These are phyloP conservation scores for Hyphopichia pseudoburtonii DNA, from an alignment of 1,139 yeast genomes.

Conservation along the genomic window DNA sequence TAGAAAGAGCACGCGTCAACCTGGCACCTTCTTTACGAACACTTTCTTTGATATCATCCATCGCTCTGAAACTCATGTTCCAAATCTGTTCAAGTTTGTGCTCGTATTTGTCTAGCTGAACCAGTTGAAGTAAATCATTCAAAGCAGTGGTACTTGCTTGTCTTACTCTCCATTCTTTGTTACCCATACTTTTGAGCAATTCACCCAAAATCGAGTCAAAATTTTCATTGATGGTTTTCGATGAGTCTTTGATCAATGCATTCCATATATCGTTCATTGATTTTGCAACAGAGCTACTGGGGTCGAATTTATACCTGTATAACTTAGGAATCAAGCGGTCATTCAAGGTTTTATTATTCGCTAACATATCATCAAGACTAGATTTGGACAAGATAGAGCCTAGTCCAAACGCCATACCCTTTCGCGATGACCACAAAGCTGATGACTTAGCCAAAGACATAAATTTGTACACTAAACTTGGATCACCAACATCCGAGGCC, in stretches of 20 bases:
- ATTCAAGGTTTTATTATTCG: constrained; percentile 54
- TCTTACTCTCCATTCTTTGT: constrained; percentile 89
- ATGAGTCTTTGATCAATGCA: constrained; percentile 62
- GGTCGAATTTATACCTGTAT: constrained; percentile 84
- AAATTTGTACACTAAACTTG: constrained; percentile 88
- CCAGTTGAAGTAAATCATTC: constrained; percentile 65
- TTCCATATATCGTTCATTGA: constrained; percentile 93
- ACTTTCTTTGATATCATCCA: constrained; percentile 95
- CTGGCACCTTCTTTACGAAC: constrained; percentile 79
- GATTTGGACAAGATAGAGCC: constrained; percentile 82
- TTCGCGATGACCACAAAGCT: constrained; percentile 87
- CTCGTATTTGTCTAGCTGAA: constrained; percentile 55
- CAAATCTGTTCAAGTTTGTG: constrained; percentile 65
- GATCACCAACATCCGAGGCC: constrained; percentile 95
- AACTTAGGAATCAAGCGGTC: constrained; percentile 74
- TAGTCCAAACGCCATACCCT: constrained; percentile 91
- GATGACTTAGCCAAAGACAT: constrained; percentile 91
- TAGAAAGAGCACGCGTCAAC: constrained; percentile 67
- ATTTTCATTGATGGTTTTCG: constrained; percentile 52
- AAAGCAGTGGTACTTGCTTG: constrained; percentile 84
- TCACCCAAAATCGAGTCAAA: constrained; percentile 64
- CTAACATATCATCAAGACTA: constrained; percentile 63
- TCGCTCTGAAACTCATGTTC: constrained; percentile 83
- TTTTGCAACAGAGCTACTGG: constrained; percentile 67
- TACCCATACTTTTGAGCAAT: constrained; percentile 68